Percentiles rank a stretch among this genome's conserved stretches.
phyloP scores from a whole-genome alignment of 306 rosid genomes.

The Cyamopsis tetragonoloba region DNA sequence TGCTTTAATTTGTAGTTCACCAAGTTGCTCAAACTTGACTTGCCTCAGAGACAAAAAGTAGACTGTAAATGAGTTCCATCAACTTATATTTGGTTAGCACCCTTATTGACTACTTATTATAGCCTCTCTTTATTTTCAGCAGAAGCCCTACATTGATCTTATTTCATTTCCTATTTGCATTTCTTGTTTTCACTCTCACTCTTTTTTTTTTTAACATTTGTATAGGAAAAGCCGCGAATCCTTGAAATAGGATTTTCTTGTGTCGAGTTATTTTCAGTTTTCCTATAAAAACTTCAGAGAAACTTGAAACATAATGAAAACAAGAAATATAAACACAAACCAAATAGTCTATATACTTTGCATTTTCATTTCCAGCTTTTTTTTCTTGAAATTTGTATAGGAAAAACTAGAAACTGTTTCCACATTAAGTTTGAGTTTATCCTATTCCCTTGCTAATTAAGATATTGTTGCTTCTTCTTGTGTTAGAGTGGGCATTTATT shows the following conservation, averaged over 20 bases:
- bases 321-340: too few relatives aligned
- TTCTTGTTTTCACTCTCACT: not conserved
- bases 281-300: too few relatives aligned
- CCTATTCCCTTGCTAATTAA: not conserved
- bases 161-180: not conserved
- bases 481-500: slow-evolving; percentile 4
- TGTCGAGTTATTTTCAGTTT: too few relatives aligned
- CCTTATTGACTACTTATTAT: not conserved
- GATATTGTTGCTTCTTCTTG: not conserved
- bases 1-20: slow-evolving; percentile 64
- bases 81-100: slow-evolving; percentile 35
- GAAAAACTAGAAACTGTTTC: too few relatives aligned
- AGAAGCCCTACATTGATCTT: not conserved
- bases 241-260: too few relatives aligned
- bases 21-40: slow-evolving; percentile 76
- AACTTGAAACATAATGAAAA: too few relatives aligned
- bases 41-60: slow-evolving; percentile 48
- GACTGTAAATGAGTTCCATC: slow-evolving; percentile 34
- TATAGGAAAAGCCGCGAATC: too few relatives aligned
- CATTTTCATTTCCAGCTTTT: too few relatives aligned
- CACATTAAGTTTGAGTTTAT: not conserved
- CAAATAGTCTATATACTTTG: too few relatives aligned
- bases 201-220: not conserved
- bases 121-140: too few relatives aligned
- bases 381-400: too few relatives aligned